Percentiles rank a stretch among this genome's conserved stretches.
Evolutionary conservation across 148 eudicot species (phyloP).

Genomic region (Dysphania ambrosioides): DNA sequence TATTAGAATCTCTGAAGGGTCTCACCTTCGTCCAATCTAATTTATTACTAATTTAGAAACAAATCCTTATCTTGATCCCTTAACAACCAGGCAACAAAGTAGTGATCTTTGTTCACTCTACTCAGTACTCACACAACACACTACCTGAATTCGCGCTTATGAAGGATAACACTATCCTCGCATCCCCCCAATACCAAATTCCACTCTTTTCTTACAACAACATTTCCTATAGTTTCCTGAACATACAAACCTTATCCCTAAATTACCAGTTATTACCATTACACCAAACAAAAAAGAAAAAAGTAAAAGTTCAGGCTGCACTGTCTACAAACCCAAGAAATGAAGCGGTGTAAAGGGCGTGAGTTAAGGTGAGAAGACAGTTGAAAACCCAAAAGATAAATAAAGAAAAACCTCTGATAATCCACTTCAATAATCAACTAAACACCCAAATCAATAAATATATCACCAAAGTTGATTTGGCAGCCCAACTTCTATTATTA

Average conservation of each 20-base stretch:
- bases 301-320: conserved; percentile 7
- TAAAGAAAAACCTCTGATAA: neutral
- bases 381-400: neutral
- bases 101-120: neutral
- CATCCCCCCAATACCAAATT: neutral
- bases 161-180: neutral
- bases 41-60: no score
- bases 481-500: no score
- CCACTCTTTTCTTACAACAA: neutral
- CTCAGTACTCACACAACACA: neutral
- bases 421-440: neutral
- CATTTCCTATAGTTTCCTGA: neutral
- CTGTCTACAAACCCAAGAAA: conserved; percentile 5
- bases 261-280: neutral
- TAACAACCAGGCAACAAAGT: no score
- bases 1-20: no score
- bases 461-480: no score
- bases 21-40: no score
- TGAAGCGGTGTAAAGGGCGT: conserved; percentile 14
- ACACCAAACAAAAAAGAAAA: conserved; percentile 4
- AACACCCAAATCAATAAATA: conserved; percentile 8
- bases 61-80: no score
- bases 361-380: conserved; percentile 6
- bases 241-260: neutral
- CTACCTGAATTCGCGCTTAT: neutral